A percentile compares a stretch with the other conserved stretches of the same genome.
These are phyloP conservation scores for Citrus glauca DNA, from an alignment of 345 rosid genomes.

Conservation along the genomic window DNA sequence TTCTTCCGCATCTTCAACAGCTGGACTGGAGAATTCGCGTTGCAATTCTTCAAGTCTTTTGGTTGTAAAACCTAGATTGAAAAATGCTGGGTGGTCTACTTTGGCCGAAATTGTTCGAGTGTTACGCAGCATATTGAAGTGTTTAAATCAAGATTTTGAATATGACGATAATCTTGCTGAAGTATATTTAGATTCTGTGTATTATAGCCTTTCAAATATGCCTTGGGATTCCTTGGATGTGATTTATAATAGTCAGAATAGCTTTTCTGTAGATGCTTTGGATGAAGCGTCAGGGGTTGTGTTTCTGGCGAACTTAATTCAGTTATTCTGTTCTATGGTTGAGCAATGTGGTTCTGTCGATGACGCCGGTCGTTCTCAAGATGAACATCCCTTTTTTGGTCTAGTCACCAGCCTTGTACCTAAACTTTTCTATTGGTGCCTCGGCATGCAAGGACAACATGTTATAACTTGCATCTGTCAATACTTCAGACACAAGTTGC, in stretches of 20 bases:
- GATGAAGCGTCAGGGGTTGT: conserved; percentile 20
- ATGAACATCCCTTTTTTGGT: conserved; percentile 34
- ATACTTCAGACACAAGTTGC: conserved; percentile 74
- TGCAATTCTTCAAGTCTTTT: conserved; percentile 21
- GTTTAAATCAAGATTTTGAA: conserved; percentile 50
- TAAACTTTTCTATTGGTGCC: conserved; percentile 56
- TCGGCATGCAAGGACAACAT: conserved; percentile 36
- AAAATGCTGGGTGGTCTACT: conserved; percentile 49
- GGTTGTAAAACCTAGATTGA: conserved; percentile 37
- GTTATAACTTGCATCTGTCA: conserved; percentile 30
- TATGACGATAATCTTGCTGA: conserved; percentile 38
- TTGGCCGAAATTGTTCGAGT: conserved; percentile 50
- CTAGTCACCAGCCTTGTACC: conserved; percentile 47
- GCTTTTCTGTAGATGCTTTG: conserved; percentile 14
- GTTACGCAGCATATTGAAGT: conserved; percentile 54
- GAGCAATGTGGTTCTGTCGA: conserved; percentile 35
- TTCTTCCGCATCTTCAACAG: conserved; percentile 19
- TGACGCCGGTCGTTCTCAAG: conserved; percentile 23
- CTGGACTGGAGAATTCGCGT: conserved; percentile 14
- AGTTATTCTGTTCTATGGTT: conserved; percentile 68
- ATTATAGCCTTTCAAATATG: conserved; percentile 41
- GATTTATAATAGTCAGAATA: conserved; percentile 11
- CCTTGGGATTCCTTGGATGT: conserved; percentile 51
- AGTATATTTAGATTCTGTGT: conserved; percentile 37
- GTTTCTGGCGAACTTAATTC: conserved; percentile 64